Conservation (phyloP, 176 grass and related monocot species). For the Triticum dicoccoides region DNA sequence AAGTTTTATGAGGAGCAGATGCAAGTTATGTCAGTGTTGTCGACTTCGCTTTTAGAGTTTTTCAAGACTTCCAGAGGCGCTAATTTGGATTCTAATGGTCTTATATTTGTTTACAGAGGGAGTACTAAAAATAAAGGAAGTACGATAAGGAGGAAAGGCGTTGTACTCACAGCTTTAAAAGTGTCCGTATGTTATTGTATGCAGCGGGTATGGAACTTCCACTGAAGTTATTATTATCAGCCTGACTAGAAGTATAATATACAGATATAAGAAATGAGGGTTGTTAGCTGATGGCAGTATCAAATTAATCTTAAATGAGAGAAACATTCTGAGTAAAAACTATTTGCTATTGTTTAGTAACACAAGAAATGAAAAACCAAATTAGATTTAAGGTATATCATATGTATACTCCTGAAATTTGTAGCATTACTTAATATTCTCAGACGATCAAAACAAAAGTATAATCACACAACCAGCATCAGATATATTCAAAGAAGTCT, state of each 20-base stretch:
- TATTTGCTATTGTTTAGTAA: not conserved
- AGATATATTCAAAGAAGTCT: not conserved
- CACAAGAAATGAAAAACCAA: not conserved
- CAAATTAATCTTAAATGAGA: not conserved
- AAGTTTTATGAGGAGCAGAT: not conserved
- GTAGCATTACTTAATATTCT: not conserved
- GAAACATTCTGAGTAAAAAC: not conserved
- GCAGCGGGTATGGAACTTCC: slow-evolving; percentile 72
- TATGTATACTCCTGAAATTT: slow-evolving; percentile 11
- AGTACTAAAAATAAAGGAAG: not conserved
- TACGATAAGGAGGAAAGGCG: not conserved
- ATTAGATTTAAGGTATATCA: not conserved
- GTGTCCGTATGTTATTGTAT: slow-evolving; percentile 57
- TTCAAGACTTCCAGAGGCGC: not conserved
- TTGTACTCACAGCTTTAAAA: slow-evolving; percentile 89
- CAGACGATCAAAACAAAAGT: not conserved
- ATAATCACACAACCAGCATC: not conserved
- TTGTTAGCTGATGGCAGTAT: not conserved
- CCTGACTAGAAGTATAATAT: slow-evolving; percentile 65
- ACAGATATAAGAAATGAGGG: slow-evolving; percentile 23
- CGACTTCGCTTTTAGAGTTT: not conserved
- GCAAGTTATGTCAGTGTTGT: not conserved
- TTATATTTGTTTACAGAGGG: not conserved
- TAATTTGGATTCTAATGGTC: not conserved
- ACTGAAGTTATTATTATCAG: slow-evolving; percentile 96